A percentile compares a stretch with the other conserved stretches of the same genome.
These are phyloP conservation scores for Durusdinium trenchii DNA, from an alignment of 73 alveolate genomes.

Conservation along the genomic window DNA sequence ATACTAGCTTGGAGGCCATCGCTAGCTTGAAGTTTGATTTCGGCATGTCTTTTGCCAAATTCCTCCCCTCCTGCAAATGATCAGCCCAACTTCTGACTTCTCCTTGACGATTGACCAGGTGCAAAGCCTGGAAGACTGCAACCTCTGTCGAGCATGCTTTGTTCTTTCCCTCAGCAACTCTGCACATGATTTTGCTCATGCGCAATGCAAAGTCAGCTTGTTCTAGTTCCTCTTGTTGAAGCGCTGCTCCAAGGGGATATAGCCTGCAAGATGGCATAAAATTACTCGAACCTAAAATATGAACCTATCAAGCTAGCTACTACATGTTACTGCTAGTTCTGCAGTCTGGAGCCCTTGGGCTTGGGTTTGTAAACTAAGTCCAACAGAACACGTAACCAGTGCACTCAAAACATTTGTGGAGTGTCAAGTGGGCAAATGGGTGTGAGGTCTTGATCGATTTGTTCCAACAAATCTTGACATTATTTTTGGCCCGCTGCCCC, in stretches of 20 bases:
- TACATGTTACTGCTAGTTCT: no score
- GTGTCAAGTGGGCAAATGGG: no score
- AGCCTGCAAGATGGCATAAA: conserved; percentile 14
- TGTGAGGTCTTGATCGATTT: no score
- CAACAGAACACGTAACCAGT: no score
- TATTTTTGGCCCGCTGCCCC: no score
- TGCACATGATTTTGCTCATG: not conserved
- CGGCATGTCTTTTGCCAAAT: not conserved
- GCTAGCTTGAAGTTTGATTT: not conserved
- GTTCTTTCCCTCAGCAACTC: not conserved
- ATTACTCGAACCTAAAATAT: no score
- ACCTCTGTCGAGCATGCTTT: no score
- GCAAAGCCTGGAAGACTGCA: conserved; percentile 43
- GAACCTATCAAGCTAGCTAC: no score
- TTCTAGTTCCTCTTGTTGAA: conserved; percentile 69
- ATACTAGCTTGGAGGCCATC: not conserved
- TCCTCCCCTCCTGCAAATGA: conserved; percentile 52
- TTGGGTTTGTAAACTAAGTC: no score
- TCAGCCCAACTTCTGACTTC: conserved; percentile 62
- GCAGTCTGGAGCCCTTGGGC: no score
- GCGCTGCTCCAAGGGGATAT: conserved; percentile 88
- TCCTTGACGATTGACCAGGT: conserved; percentile 73
- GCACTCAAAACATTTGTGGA: no score
- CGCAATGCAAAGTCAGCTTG: not conserved
- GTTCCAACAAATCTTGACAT: no score